Base-by-base conservation (phyloP, 2,329 filamentous ascomycete species). In the Pestalotiopsis sp. region DNA sequence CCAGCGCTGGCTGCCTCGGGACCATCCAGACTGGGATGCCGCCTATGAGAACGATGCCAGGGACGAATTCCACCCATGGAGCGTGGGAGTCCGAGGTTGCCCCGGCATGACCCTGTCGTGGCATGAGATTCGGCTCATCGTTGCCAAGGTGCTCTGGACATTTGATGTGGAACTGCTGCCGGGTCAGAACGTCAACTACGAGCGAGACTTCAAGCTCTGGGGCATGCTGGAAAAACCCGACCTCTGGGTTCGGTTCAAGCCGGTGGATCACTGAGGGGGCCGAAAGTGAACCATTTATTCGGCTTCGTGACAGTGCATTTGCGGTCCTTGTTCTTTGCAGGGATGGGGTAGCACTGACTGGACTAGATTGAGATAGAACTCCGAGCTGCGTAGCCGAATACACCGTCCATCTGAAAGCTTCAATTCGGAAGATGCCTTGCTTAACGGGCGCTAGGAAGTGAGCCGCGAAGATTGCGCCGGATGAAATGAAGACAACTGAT, bases 1-100 rank as follows among this genome's bases (percentile, higher is more conserved):
- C 2, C n/a, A 73, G 56, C 67, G 71, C 3, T 71, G 69, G 70
- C 48, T 73, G 22, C 67, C 70, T 1, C 9, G 64, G 3, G 68
- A 69, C 40, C 67, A 73, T 22, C 68, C 69, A 2, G 52, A 64
- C 14, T 72, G 59, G 44, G 56, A 73, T 17, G 58, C 68, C 0
- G 58, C 40, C 0, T 72, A 66, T 22, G 9, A 48, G 20, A 35
- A 68, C 11, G 71, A 73, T 65, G 44, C 60, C 38, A 35, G 52
- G 17, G 66, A 73, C 26, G 68, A 39, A 17, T 71, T 64, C 9
- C 65, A 67, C 22, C 71, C 71, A 2, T 72, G 69, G 17, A 72
- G 72, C 44, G 66, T 69, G 24, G 71, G 70, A 1, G 55, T 62
- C 44, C 64, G 71, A 7, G 57, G 57, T 1, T 70, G 70, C 38